Conservation (phyloP, 768 basidiomycete genomes). For the Mycena pura region DNA sequence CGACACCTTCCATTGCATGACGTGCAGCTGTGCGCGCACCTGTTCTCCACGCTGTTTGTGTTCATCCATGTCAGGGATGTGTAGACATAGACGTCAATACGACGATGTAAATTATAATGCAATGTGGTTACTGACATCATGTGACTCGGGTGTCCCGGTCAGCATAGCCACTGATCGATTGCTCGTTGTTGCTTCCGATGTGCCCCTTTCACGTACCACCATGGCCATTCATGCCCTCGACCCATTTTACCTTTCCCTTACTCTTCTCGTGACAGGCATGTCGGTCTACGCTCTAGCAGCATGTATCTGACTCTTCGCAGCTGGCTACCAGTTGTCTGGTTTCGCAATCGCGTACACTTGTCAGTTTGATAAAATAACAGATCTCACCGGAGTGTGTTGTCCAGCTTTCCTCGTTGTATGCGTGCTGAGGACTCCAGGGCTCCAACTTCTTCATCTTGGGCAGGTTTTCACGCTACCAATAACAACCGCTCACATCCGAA, state of each 20-base stretch:
- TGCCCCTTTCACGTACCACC: conserved; percentile 1
- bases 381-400: conserved; percentile 60
- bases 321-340: conserved; percentile 60
- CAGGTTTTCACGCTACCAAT: conserved; percentile 27
- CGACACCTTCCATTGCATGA: conserved; percentile 95
- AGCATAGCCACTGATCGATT: too few species aligned
- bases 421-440: conserved; percentile 39
- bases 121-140: too few species aligned
- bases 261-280: conserved; percentile 52
- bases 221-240: conserved; percentile 55
- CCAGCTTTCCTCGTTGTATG: background rate
- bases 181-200: background rate
- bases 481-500: background rate
- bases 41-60: conserved; percentile 95
- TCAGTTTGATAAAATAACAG: conserved; percentile 78
- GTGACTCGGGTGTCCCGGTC: too few species aligned
- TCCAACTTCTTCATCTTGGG: conserved; percentile 74
- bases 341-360: conserved; percentile 73
- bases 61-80: conserved; percentile 55
- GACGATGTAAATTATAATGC: too few species aligned
- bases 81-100: background rate
- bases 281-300: background rate
- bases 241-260: conserved; percentile 55
- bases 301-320: background rate
- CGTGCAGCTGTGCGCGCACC: conserved; percentile 82